Conservation (phyloP, 2,329 filamentous ascomycete genomes). For the Paecilomyces fulvus region DNA sequence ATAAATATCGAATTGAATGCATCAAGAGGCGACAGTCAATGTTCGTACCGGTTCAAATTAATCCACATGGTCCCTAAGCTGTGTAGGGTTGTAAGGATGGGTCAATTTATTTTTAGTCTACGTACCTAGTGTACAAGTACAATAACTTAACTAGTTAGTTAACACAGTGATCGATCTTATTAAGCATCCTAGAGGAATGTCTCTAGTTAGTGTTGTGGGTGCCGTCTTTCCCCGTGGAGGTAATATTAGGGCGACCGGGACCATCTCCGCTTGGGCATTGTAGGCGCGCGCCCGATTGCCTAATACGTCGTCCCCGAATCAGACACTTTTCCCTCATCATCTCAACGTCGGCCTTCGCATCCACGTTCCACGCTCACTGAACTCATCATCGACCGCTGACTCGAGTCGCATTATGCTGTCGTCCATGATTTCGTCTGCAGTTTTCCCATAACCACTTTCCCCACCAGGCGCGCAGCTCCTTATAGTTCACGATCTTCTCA, state of each 20-base stretch:
- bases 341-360: not conserved
- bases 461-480: not conserved
- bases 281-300: not conserved
- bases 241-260: not conserved
- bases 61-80: not conserved
- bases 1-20: not conserved
- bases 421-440: constrained; percentile 6
- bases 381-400: not conserved
- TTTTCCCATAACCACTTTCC: constrained; percentile 9
- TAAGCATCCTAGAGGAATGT: not conserved
- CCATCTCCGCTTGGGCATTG: not conserved
- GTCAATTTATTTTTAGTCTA: not conserved
- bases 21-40: not conserved
- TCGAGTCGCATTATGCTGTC: constrained; percentile 20
- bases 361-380: not conserved
- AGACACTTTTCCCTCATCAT: not conserved
- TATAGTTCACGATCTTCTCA: not conserved
- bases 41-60: not conserved
- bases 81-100: not conserved
- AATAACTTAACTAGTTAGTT: too few relatives aligned
- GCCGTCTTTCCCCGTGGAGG: not conserved
- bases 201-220: not conserved
- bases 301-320: constrained; percentile 2
- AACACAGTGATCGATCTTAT: not conserved
- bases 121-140: not conserved